A percentile compares a stretch with the other conserved stretches of the same genome.
Evolutionary conservation across 2,329 filamentous ascomycete species (phyloP).

Genomic region (Massarina eburnea): DNA sequence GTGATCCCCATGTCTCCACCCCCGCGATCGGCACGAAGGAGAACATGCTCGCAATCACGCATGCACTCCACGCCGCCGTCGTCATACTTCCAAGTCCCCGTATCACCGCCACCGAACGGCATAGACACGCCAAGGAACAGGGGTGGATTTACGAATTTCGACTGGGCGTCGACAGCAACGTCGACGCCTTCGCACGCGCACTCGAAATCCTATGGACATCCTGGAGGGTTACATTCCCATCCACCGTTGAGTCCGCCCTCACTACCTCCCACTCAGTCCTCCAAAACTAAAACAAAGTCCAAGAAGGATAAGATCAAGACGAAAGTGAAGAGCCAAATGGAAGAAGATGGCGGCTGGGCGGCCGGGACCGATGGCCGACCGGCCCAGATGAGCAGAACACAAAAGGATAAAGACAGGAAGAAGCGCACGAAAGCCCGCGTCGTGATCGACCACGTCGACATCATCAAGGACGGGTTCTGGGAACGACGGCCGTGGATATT

Average conservation of each 20-base stretch:
- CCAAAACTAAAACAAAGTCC: background rate
- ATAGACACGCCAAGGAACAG: constrained; percentile 15
- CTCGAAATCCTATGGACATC: too few relatives aligned
- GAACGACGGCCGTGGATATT: constrained; percentile 74
- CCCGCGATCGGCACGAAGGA: background rate
- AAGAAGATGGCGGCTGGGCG: constrained; percentile 16
- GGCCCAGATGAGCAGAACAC: constrained; percentile 69
- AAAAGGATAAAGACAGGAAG: constrained; percentile 81
- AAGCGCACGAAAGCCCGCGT: constrained; percentile 77
- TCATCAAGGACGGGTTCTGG: constrained; percentile 97
- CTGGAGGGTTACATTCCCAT: too few relatives aligned
- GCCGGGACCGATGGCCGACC: constrained; percentile 34
- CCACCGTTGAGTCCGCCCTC: too few relatives aligned
- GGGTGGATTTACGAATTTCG: background rate
- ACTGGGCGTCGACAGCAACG: background rate
- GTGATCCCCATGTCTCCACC: constrained; percentile 4
- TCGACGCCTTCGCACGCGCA: background rate
- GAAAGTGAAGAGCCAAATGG: constrained; percentile 7
- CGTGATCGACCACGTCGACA: constrained; percentile 82
- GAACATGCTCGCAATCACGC: constrained; percentile 33
- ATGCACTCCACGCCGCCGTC: constrained; percentile 35
- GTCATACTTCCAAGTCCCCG: constrained; percentile 8
- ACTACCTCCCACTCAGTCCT: background rate
- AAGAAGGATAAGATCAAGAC: constrained; percentile 4
- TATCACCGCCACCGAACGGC: constrained; percentile 48